Percentiles rank a stretch among this genome's conserved stretches.
Conservation (phyloP, 106 monocot genomes). For the Dendrobium officinale region DNA sequence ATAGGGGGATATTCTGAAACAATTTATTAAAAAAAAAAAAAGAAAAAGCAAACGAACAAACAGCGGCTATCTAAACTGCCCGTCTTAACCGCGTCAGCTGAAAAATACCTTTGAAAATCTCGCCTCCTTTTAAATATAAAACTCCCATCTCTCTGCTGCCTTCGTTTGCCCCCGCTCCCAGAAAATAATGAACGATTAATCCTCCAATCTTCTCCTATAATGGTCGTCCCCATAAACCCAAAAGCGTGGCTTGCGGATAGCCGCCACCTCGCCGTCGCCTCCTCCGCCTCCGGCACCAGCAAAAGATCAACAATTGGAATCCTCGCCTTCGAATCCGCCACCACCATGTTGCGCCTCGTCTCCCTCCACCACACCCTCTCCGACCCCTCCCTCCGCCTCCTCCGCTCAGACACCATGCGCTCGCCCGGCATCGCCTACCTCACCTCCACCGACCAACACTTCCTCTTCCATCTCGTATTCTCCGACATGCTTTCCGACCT, state of each 20-base stretch:
- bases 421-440: constrained; percentile 69
- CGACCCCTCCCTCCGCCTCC: constrained; percentile 30
- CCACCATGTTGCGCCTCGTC: constrained; percentile 51
- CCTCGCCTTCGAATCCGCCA: not conserved
- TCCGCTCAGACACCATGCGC: constrained; percentile 47
- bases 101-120: not conserved
- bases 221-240: not conserved
- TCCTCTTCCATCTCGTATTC: constrained; percentile 58
- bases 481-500: constrained; percentile 57
- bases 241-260: not conserved
- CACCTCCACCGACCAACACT: constrained; percentile 56
- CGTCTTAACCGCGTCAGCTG: not conserved
- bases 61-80: too few species aligned
- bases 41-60: too few species aligned
- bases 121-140: not conserved
- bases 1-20: too few species aligned
- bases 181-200: not conserved
- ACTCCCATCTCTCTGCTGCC: not conserved
- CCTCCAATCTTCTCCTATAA: not conserved
- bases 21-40: too few species aligned
- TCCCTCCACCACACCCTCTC: constrained; percentile 54
- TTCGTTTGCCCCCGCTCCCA: not conserved
- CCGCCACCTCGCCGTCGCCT: not conserved
- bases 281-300: not conserved
- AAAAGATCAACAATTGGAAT: not conserved